Base-by-base conservation (phyloP, 2,329 filamentous ascomycete species). In the Fusarium albidum region DNA sequence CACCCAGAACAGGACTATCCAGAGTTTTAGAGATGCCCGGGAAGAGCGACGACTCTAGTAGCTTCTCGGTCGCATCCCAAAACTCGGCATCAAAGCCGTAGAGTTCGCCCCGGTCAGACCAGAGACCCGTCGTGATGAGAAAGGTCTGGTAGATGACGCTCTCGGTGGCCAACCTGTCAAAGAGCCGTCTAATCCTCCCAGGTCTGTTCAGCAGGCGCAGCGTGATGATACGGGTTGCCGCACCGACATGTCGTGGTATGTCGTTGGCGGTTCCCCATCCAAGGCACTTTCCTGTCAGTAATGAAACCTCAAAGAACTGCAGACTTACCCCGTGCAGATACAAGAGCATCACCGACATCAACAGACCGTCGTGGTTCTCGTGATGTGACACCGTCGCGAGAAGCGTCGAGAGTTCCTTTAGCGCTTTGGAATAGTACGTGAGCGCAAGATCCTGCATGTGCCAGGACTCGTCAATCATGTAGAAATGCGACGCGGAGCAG, bases 261-360 rank as follows among this genome's bases (percentile, higher is more conserved):
- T 68, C 64, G 1, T 18, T 43, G n/a, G 57, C 49, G 1, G 65
- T 66, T 1, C 55, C 61, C 15, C 57, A 49, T 17, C 63, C 57
- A 21, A 65, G 56, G 11, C 27, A 63, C 64, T 68, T 21, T 21
- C 21, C 21, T 7, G 21, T 21, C 21, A 21, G 4, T 10, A 5
- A 3, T 3, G 11, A 3, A 3, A 21, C 7, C 21, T 21, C 21
- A 50, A 35, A 4, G 1, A 15, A 18, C 21, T 21, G 21, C 21
- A 17, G 3, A n/a, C 62, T 44, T 49, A 68, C 66, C 12, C 66
- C 66, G 25, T 68, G 60, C 0, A 68, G 32, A 31, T 68, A 68
- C 5, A 68, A 42, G 0, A 68, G 34, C 58, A 68, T 68, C 1
- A 68, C 56, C 0, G 64, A 65, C 61, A 68, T 67, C 4, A 68